Percentiles rank a stretch among this genome's conserved stretches.
Evolutionary conservation across 2,329 filamentous ascomycete genomes (phyloP).

Genomic region (Aureobasidium uvarum): DNA sequence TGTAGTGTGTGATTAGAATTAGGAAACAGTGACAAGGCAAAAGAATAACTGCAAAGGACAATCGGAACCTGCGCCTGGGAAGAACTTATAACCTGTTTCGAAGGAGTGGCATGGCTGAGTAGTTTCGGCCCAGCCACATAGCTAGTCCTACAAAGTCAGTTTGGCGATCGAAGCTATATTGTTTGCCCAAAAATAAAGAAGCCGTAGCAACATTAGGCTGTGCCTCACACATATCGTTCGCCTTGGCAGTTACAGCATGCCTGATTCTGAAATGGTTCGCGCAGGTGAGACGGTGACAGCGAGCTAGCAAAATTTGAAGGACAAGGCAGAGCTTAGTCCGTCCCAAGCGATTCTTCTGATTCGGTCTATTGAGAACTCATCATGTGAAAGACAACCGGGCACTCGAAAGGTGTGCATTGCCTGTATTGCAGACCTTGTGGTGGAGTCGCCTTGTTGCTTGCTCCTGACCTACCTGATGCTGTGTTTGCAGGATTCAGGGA

Average conservation of each 20-base stretch:
- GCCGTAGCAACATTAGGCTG: constrained; percentile 9
- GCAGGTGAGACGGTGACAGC: constrained; percentile 25
- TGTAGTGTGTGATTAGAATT: background rate
- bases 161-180: background rate
- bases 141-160: background rate
- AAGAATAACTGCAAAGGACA: background rate
- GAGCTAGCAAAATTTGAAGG: constrained; percentile 3
- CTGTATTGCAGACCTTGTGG: background rate
- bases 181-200: constrained; percentile 23
- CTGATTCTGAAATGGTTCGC: background rate
- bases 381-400: no score
- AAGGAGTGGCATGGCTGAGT: background rate
- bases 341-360: background rate
- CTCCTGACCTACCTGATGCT: constrained; percentile 3
- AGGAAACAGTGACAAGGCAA: background rate
- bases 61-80: background rate
- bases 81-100: constrained; percentile 14
- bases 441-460: background rate
- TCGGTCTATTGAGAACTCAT: background rate
- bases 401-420: background rate
- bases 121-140: constrained; percentile 10
- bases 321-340: background rate
- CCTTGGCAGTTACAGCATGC: constrained; percentile 26
- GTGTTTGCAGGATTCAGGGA: background rate
- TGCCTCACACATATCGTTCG: background rate